phyloP scores from a whole-genome alignment of 1,284 basidiomycete genomes.

The Trichosporon faecale region DNA sequence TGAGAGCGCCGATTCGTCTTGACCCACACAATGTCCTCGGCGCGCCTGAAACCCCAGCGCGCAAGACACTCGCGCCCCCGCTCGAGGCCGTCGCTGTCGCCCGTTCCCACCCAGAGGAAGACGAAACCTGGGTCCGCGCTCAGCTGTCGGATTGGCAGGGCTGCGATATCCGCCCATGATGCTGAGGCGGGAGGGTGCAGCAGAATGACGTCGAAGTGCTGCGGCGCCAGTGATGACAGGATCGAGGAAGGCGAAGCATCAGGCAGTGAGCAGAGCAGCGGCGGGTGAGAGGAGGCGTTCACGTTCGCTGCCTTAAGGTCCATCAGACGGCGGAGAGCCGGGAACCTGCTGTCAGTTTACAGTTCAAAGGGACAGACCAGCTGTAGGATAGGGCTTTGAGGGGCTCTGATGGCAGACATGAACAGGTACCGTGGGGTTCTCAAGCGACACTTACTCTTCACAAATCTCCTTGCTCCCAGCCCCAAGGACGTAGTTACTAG shows the following conservation, averaged over 20 bases:
- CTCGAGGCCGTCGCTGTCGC: slow-evolving; percentile 85
- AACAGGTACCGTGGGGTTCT: no score
- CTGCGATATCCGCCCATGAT: slow-evolving; percentile 76
- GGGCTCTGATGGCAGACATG: no score
- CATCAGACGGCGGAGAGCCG: slow-evolving; percentile 79
- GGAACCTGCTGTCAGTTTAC: slow-evolving; percentile 63
- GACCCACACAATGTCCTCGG: slow-evolving; percentile 96
- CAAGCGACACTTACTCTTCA: slow-evolving; percentile 70
- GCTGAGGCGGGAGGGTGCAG: slow-evolving; percentile 75
- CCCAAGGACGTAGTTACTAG: slow-evolving; percentile 84
- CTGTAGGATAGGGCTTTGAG: no score
- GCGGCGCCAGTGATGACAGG: slow-evolving; percentile 22
- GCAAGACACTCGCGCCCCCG: slow-evolving; percentile 84
- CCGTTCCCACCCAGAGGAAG: slow-evolving; percentile 94
- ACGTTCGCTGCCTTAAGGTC: slow-evolving; percentile 63
- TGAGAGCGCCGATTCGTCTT: slow-evolving; percentile 65
- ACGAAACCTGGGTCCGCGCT: slow-evolving; percentile 90
- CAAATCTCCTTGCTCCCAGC: slow-evolving; percentile 81
- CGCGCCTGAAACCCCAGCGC: slow-evolving; percentile 92
- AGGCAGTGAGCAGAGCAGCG: slow-evolving; percentile 37
- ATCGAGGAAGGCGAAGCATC: neutral
- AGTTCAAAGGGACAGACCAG: neutral
- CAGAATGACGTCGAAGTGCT: slow-evolving; percentile 84
- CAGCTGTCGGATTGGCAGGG: slow-evolving; percentile 75
- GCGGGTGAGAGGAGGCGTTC: slow-evolving; percentile 39